Conservation (phyloP, 805 yeast species). For the Hanseniaspora lachancei region DNA sequence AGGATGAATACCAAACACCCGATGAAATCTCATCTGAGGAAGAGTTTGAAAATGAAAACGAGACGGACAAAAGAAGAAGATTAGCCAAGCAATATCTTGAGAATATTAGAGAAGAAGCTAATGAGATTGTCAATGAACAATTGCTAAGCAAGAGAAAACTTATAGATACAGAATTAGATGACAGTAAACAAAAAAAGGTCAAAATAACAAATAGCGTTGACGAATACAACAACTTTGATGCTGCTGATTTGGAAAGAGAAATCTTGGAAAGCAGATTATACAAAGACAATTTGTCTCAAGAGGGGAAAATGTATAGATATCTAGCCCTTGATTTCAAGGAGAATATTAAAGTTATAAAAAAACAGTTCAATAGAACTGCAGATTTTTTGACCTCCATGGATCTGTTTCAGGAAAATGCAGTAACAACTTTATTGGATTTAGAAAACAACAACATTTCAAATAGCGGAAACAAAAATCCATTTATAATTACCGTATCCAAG, state of each 20-base stretch:
- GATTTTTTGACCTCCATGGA: constrained; percentile 9
- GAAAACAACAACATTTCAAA: constrained; percentile 3
- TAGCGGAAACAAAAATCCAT: constrained; percentile 40
- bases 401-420: constrained; percentile 10
- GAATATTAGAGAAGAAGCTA: constrained; percentile 52
- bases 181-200: not conserved
- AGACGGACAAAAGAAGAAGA: constrained; percentile 87
- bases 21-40: constrained; percentile 52
- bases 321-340: constrained; percentile 39
- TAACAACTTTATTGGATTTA: constrained; percentile 6
- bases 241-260: constrained; percentile 80
- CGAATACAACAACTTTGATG: constrained; percentile 55
- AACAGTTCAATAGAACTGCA: constrained; percentile 28
- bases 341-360: constrained; percentile 38
- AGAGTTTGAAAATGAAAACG: constrained; percentile 61
- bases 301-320: constrained; percentile 67
- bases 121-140: constrained; percentile 25
- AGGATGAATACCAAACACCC: constrained; percentile 37
- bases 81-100: constrained; percentile 86
- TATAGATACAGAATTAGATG: constrained; percentile 12
- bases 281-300: constrained; percentile 78
- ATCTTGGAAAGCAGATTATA: constrained; percentile 67
- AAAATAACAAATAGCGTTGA: constrained; percentile 14
- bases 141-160: constrained; percentile 14
- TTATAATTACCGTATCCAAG: constrained; percentile 69